These are phyloP conservation scores for Suillus alpinus DNA, from an alignment of 768 basidiomycete species.

Conservation along the genomic window DNA sequence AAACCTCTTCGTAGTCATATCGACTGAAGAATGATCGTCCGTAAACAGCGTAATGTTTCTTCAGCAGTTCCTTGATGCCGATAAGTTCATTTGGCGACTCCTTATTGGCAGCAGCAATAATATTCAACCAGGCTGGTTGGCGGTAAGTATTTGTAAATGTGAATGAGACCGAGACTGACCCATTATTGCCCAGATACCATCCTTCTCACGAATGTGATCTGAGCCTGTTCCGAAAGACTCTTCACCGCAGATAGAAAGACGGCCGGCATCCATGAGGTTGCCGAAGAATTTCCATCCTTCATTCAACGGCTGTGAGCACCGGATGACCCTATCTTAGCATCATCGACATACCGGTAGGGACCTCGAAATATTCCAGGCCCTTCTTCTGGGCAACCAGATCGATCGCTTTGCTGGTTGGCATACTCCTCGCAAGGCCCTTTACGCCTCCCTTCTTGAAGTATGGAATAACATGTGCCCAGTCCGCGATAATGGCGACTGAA, in stretches of 20 bases:
- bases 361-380: conserved; percentile 90
- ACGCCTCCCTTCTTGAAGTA: conserved; percentile 88
- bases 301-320: conserved; percentile 3
- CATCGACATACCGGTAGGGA: conserved; percentile 76
- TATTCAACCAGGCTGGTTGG: conserved; percentile 88
- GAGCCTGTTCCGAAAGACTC: conserved; percentile 99
- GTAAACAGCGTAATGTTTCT: conserved; percentile 86
- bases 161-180: conserved; percentile 48
- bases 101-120: conserved; percentile 86
- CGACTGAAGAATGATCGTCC: conserved; percentile 98
- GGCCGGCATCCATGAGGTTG: conserved; percentile 98
- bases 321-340: not conserved
- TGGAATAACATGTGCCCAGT: conserved; percentile 90
- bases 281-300: conserved; percentile 99
- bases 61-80: conserved; percentile 89
- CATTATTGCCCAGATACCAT: conserved; percentile 95
- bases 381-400: conserved; percentile 95
- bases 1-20: conserved; percentile 98
- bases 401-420: conserved; percentile 97
- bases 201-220: conserved; percentile 99
- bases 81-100: conserved; percentile 70
- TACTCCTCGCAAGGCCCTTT: conserved; percentile 93
- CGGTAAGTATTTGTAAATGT: conserved; percentile 7
- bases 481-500: conserved; percentile 97
- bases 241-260: conserved; percentile 97